These are phyloP conservation scores for Ceratobasidium sp. DNA, from an alignment of 1,284 basidiomycete species.

Conservation along the genomic window DNA sequence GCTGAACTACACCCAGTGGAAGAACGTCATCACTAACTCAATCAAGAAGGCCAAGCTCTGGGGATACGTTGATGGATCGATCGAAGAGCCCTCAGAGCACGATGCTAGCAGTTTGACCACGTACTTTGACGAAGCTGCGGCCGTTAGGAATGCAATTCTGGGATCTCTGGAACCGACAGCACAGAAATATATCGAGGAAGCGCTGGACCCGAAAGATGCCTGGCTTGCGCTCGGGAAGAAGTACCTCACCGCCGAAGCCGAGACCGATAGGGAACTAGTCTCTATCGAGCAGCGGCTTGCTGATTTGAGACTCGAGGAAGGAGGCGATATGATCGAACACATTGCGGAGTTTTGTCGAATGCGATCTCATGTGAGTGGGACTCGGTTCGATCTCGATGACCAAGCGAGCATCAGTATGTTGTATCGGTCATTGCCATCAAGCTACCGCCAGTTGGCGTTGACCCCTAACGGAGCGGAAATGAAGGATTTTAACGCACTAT, in stretches of 20 bases:
- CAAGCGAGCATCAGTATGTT: not conserved
- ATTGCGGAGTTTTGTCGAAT: not conserved
- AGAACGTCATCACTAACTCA: not conserved
- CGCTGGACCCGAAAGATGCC: not conserved
- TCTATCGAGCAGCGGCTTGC: not conserved
- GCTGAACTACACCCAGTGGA: not conserved
- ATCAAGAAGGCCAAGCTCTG: not conserved
- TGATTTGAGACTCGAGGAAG: not conserved
- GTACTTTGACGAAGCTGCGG: not conserved
- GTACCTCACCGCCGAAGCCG: not conserved
- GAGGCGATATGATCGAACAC: conserved; percentile 8
- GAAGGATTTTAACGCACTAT: not conserved
- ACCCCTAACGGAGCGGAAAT: not conserved
- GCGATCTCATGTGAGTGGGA: not conserved
- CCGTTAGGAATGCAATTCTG: not conserved
- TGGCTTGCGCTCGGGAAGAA: not conserved
- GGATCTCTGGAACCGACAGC: not conserved
- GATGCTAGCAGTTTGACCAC: not conserved
- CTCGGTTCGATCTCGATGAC: not conserved
- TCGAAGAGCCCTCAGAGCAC: not conserved
- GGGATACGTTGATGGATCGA: conserved; percentile 5
- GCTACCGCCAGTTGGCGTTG: not conserved
- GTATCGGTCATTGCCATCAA: not conserved
- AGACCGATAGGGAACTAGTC: not conserved
- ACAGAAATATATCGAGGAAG: not conserved